Percentiles rank a stretch among this genome's conserved stretches.
Conservation (phyloP, 352 stramenopile genomes). For the Globisporangium cederbergense region DNA sequence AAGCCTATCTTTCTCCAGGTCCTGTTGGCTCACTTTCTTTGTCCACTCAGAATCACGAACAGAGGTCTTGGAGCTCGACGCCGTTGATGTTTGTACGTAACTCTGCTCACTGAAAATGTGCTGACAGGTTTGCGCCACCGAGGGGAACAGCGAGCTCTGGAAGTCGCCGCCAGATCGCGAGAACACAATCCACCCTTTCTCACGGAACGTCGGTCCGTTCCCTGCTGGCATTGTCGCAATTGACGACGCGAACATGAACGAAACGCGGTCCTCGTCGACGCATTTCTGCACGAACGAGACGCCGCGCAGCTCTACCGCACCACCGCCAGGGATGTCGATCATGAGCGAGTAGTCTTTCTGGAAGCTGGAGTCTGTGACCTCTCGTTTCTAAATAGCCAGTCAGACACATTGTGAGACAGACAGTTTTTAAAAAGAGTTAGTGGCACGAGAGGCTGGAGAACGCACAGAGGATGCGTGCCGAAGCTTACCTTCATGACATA, state of each 20-base stretch:
- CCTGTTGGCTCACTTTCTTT: background rate
- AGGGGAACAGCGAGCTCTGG: background rate
- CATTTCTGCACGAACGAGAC: constrained; percentile 8
- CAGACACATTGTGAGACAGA: background rate
- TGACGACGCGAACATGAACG: constrained; percentile 7
- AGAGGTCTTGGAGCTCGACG: background rate
- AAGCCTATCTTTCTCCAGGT: background rate
- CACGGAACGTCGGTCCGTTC: constrained; percentile 4
- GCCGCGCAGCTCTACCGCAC: constrained; percentile 5
- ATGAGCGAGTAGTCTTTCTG: constrained; percentile 12
- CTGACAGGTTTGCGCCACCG: constrained; percentile 4
- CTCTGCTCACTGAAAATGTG: constrained; percentile 13
- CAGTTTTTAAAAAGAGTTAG: no score
- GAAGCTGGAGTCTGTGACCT: constrained; percentile 4
- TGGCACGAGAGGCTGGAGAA: no score
- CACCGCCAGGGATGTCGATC: background rate
- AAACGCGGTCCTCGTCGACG: background rate
- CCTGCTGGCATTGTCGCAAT: background rate
- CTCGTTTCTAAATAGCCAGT: background rate
- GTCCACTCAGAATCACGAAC: background rate
- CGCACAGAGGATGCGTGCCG: no score
- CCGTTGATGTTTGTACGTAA: background rate
- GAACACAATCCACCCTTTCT: constrained; percentile 11
- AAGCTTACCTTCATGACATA: constrained; percentile 8
- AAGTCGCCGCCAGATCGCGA: background rate